Conservation (phyloP, 352 stramenopile genomes). For the Pythium periplocum region DNA sequence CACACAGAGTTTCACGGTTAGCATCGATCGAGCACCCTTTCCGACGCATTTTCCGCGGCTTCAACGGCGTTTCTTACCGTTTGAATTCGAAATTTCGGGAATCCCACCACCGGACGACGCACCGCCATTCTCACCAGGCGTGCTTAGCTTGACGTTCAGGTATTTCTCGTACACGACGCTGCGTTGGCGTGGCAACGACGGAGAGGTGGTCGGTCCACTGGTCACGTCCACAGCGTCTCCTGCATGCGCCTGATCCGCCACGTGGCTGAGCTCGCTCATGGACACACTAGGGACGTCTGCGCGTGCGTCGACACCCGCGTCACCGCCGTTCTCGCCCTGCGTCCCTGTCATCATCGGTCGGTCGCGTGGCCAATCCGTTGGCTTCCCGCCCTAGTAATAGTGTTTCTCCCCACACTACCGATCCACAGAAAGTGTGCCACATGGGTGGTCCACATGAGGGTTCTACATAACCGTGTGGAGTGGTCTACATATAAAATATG, state of each 20-base stretch:
- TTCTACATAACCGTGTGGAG: neutral
- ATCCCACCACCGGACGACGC: neutral
- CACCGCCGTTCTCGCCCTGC: neutral
- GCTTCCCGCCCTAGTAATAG: neutral
- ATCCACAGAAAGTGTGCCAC: neutral
- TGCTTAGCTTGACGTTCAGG: constrained; percentile 10
- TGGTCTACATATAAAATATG: neutral
- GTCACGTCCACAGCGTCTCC: neutral
- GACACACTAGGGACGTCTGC: neutral
- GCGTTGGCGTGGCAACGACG: constrained; percentile 5
- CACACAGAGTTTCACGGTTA: neutral
- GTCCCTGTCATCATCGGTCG: neutral
- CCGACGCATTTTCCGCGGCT: neutral
- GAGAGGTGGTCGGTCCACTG: neutral
- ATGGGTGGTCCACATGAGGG: neutral
- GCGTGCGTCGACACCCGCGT: neutral
- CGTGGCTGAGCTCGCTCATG: neutral
- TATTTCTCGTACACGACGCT: constrained; percentile 13
- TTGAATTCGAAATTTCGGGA: constrained; percentile 16
- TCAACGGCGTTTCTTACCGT: constrained; percentile 8
- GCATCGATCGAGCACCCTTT: neutral
- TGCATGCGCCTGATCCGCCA: constrained; percentile 6
- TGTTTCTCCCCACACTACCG: neutral
- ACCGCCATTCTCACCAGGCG: constrained; percentile 4
- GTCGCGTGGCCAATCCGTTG: neutral